phyloP scores from a whole-genome alignment of 305 asterid species.

The Stenogyne calaminthoides region DNA sequence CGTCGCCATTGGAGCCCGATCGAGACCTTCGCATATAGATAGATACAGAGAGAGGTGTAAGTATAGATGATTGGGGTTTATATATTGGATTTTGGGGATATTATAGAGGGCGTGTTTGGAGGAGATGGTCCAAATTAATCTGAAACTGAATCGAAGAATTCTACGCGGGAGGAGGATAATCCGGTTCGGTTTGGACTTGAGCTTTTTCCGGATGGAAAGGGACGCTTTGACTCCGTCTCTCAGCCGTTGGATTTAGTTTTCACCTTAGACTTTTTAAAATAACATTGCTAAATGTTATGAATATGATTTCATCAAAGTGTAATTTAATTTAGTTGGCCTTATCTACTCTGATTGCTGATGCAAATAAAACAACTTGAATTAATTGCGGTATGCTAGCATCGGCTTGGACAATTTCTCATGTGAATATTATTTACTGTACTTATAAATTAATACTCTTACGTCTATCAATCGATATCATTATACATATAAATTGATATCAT shows the following conservation, averaged over 20 bases:
- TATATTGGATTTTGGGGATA: neutral
- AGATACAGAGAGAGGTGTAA: neutral
- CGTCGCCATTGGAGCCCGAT: constrained; percentile 40
- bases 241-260: constrained; percentile 6
- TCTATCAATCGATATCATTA: no score
- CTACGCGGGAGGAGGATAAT: constrained; percentile 34
- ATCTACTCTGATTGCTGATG: neutral
- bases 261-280: neutral
- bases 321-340: neutral
- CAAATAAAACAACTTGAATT: neutral
- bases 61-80: neutral
- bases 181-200: constrained; percentile 33
- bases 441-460: no score
- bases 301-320: neutral
- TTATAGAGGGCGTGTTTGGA: constrained; percentile 29
- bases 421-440: no score
- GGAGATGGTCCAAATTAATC: constrained; percentile 8
- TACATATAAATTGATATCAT: no score
- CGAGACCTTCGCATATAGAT: constrained; percentile 18
- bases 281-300: no score
- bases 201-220: constrained; percentile 17
- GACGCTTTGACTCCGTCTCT: constrained; percentile 34
- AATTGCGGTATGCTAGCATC: neutral
- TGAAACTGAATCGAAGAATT: constrained; percentile 13
- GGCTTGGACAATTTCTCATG: neutral